These are phyloP conservation scores for Malus hybrid DNA, from an alignment of 331 rosid species.

Conservation along the genomic window DNA sequence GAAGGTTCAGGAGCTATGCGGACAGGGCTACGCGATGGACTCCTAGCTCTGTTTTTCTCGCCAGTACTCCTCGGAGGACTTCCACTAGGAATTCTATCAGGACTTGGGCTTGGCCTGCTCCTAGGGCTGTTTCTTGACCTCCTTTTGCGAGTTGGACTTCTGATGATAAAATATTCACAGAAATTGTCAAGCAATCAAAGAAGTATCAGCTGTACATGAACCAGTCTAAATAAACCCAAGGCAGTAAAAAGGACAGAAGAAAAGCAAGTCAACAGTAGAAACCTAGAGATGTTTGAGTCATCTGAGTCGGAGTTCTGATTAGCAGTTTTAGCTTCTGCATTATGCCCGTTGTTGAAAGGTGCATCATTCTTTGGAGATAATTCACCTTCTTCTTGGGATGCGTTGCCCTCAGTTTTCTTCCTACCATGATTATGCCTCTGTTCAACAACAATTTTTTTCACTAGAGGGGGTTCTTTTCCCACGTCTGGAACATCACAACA, in stretches of 20 bases:
- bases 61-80: constrained; percentile 34
- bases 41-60: constrained; percentile 31
- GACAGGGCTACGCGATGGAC: constrained; percentile 36
- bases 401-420: constrained; percentile 32
- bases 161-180: constrained; percentile 23
- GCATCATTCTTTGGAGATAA: constrained; percentile 61
- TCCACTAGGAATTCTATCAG: constrained; percentile 25
- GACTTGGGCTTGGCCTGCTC: constrained; percentile 31
- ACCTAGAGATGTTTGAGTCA: constrained; percentile 66
- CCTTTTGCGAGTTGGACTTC: constrained; percentile 42
- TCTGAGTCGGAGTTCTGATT: constrained; percentile 41
- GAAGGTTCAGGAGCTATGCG: constrained; percentile 37
- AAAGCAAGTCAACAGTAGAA: constrained; percentile 8
- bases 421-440: constrained; percentile 26
- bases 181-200: constrained; percentile 15
- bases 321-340: constrained; percentile 39
- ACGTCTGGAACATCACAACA: constrained; percentile 38
- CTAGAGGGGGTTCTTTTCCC: constrained; percentile 32
- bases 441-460: constrained; percentile 21
- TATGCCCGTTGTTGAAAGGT: constrained; percentile 42
- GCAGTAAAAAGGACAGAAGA: not conserved
- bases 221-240: not conserved
- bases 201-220: not conserved
- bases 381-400: constrained; percentile 82
- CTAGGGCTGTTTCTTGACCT: constrained; percentile 26